Evolutionary conservation across 768 basidiomycete genomes (phyloP).

Genomic region (Suillus discolor): DNA sequence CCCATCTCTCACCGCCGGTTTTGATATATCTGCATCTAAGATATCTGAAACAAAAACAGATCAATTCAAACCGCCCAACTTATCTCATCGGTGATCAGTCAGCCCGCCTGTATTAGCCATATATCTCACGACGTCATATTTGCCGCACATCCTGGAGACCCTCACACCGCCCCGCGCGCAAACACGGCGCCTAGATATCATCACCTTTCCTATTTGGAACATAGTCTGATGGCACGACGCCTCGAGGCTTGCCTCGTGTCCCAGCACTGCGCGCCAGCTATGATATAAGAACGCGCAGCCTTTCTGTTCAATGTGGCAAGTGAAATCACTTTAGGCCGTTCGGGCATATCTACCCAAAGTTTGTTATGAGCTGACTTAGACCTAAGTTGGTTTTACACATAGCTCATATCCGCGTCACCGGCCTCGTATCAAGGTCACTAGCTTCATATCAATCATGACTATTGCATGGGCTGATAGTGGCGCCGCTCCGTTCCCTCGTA

Average conservation of each 20-base stretch:
- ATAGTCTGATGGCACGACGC: slow-evolving; percentile 13
- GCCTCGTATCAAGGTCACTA: not conserved
- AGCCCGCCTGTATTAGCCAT: not conserved
- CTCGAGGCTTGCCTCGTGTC: slow-evolving; percentile 31
- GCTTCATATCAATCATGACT: slow-evolving; percentile 4
- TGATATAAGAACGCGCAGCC: slow-evolving; percentile 1
- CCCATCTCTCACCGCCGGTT: slow-evolving; percentile 4
- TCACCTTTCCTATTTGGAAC: slow-evolving; percentile 19
- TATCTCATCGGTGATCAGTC: slow-evolving; percentile 7
- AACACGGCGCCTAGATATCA: slow-evolving; percentile 13
- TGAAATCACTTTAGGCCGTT: not conserved
- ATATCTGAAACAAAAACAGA: slow-evolving; percentile 8
- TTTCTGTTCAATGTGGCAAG: not conserved
- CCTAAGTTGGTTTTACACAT: slow-evolving; percentile 3
- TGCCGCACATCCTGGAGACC: not conserved
- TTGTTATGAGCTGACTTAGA: not conserved
- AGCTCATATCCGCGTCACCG: slow-evolving; percentile 1
- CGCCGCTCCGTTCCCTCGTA: not conserved
- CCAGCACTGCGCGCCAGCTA: slow-evolving; percentile 11
- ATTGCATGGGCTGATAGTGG: not conserved
- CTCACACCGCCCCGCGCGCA: slow-evolving; percentile 3
- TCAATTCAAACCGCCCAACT: slow-evolving; percentile 12
- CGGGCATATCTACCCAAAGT: not conserved
- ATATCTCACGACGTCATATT: slow-evolving; percentile 12
- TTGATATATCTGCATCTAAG: slow-evolving; percentile 7